phyloP scores from a whole-genome alignment of 2,329 filamentous ascomycete species.

The Leptographium galeiforme region DNA sequence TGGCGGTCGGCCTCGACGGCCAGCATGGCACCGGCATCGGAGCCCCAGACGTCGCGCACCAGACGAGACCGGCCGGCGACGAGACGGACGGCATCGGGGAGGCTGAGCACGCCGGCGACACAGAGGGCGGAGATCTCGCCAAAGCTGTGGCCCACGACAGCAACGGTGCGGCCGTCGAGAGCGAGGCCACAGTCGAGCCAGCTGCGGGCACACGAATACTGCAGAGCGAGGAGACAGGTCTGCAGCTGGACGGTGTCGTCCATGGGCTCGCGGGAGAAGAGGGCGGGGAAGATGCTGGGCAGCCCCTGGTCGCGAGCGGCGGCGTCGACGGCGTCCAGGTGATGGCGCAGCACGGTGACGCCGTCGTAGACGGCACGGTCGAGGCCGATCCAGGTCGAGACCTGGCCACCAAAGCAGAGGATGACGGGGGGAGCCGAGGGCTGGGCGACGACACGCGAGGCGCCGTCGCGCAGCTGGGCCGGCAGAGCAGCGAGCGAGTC shows the following conservation, averaged over 20 bases:
- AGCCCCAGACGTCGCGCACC: conserved; percentile 20
- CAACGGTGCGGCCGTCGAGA: conserved; percentile 4
- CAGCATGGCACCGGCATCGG: conserved; percentile 25
- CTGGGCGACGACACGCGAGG: neutral
- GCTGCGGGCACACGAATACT: conserved; percentile 21
- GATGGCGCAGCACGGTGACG: conserved; percentile 11
- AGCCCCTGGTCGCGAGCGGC: conserved; percentile 8
- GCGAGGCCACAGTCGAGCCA: conserved; percentile 24
- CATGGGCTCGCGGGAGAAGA: conserved; percentile 17
- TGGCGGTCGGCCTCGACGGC: conserved; percentile 19
- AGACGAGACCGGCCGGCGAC: conserved; percentile 17
- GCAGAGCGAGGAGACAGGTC: conserved; percentile 23
- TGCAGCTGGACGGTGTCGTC: conserved; percentile 21
- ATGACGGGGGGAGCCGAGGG: conserved; percentile 17
- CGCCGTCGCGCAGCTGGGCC: neutral
- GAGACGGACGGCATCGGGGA: conserved; percentile 19
- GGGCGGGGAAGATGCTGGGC: conserved; percentile 17
- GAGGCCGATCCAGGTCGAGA: conserved; percentile 17
- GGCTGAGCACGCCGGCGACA: conserved; percentile 18
- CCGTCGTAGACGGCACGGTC: conserved; percentile 18
- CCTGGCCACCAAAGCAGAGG: conserved; percentile 23
- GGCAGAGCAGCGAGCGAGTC: conserved; percentile 9
- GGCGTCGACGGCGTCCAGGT: conserved; percentile 15
- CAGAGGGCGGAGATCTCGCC: conserved; percentile 27
- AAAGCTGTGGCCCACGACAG: conserved; percentile 26